These are phyloP conservation scores for Claviceps pusilla DNA, from an alignment of 2,329 filamentous ascomycete genomes.

Conservation along the genomic window DNA sequence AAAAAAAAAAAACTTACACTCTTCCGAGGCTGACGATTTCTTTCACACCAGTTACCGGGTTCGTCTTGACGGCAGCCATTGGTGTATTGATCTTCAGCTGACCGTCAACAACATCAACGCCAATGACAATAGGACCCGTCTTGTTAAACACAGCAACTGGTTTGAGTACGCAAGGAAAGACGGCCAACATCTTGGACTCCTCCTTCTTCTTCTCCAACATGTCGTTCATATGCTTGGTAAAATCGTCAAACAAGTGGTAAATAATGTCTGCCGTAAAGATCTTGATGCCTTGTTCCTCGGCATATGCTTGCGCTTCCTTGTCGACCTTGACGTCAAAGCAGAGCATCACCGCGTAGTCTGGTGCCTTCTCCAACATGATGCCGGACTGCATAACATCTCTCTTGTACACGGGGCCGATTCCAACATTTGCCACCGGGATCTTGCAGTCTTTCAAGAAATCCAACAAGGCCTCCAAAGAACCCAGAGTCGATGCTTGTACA, in stretches of 20 bases:
- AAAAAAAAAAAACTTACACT: constrained; percentile 53
- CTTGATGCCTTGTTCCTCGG: constrained; percentile 88
- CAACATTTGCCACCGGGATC: constrained; percentile 94
- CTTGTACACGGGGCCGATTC: constrained; percentile 94
- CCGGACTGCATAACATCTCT: constrained; percentile 92
- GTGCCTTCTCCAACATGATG: constrained; percentile 89
- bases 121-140: constrained; percentile 84
- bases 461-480: constrained; percentile 86
- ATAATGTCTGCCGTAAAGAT: constrained; percentile 98
- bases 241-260: constrained; percentile 93
- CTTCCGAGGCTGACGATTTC: constrained; percentile 75
- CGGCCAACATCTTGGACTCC: constrained; percentile 84
- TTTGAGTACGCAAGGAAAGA: constrained; percentile 87
- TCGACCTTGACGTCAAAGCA: constrained; percentile 99
- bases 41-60: constrained; percentile 63
- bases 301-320: constrained; percentile 83
- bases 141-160: constrained; percentile 97
- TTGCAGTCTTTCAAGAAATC: constrained; percentile 94
- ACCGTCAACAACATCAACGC: constrained; percentile 90
- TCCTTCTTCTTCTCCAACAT: constrained; percentile 87
- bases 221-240: constrained; percentile 85
- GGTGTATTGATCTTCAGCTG: constrained; percentile 77
- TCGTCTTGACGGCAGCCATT: constrained; percentile 72
- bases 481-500: constrained; percentile 92
- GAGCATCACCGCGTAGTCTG: constrained; percentile 96